Conservation (phyloP, 148 eudicot genomes). For the Cornus florida region DNA sequence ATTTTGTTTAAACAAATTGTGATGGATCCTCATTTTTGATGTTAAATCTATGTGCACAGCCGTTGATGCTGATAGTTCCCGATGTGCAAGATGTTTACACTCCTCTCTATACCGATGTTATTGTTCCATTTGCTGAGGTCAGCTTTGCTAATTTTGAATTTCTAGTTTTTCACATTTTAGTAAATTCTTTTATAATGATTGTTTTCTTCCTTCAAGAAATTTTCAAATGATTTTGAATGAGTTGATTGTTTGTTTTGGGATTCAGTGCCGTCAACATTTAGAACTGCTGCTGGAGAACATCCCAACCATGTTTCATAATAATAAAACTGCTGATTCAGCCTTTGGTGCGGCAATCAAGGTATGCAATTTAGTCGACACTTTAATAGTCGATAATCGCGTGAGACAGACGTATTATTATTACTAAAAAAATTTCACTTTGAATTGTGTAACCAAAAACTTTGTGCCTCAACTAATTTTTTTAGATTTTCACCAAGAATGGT, state of each 20-base stretch:
- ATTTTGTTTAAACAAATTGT: neutral
- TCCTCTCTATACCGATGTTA: slow-evolving; percentile 89
- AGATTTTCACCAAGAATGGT: too few species aligned
- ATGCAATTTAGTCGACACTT: slow-evolving; percentile 7
- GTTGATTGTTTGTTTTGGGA: slow-evolving; percentile 24
- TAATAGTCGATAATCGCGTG: neutral
- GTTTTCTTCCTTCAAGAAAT: neutral
- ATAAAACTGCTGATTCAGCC: slow-evolving; percentile 86
- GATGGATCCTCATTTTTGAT: slow-evolving; percentile 2
- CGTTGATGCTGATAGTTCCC: slow-evolving; percentile 98
- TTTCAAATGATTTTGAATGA: neutral
- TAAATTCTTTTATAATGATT: neutral
- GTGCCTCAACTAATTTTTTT: neutral
- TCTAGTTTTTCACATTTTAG: neutral
- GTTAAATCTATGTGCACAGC: slow-evolving; percentile 47
- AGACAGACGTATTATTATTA: neutral
- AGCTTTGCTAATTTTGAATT: slow-evolving; percentile 16
- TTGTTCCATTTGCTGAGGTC: slow-evolving; percentile 92
- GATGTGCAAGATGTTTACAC: slow-evolving; percentile 97
- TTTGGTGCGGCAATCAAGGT: slow-evolving; percentile 97
- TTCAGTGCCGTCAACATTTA: slow-evolving; percentile 85
- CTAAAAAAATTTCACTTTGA: neutral
- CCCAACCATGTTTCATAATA: slow-evolving; percentile 88
- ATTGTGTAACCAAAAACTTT: neutral
- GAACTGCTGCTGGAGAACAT: slow-evolving; percentile 89